Evolutionary conservation across 129 eudicot genomes (phyloP).

Genomic region (Pittosporum tobira): DNA sequence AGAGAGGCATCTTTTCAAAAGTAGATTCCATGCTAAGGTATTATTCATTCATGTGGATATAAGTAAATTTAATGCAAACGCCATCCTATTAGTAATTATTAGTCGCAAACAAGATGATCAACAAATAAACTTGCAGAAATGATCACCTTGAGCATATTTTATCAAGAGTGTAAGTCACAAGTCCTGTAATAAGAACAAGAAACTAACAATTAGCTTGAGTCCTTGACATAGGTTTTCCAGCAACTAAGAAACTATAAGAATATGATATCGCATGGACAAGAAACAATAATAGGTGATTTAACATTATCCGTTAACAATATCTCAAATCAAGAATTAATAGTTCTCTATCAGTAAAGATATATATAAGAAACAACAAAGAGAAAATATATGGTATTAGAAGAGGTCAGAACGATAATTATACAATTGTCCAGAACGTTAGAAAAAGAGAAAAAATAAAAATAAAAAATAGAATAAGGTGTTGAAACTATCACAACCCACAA

Average conservation of each 20-base stretch:
- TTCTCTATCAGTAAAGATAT: not conserved
- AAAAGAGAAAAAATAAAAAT: too few species aligned
- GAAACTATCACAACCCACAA: not conserved
- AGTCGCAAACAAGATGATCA: not conserved
- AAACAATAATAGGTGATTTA: not conserved
- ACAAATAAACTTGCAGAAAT: not conserved
- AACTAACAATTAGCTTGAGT: not conserved
- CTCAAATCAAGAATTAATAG: not conserved
- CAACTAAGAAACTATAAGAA: not conserved
- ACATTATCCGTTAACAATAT: not conserved
- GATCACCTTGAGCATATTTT: constrained; percentile 52
- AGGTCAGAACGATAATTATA: too few species aligned
- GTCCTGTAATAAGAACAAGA: constrained; percentile 34
- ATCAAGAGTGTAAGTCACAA: constrained; percentile 50
- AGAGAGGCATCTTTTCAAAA: not conserved
- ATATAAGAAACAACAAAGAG: too few species aligned
- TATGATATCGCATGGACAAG: not conserved
- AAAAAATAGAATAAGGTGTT: too few species aligned
- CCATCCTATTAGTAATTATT: not conserved
- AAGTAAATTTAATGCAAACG: too few species aligned
- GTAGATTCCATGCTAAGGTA: not conserved
- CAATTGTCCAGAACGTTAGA: too few species aligned
- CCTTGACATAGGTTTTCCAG: not conserved
- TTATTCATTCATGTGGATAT: too few species aligned
- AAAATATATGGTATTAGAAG: too few species aligned